These are phyloP conservation scores for Nemania diffusa DNA, from an alignment of 2,329 filamentous ascomycete genomes.

Conservation along the genomic window DNA sequence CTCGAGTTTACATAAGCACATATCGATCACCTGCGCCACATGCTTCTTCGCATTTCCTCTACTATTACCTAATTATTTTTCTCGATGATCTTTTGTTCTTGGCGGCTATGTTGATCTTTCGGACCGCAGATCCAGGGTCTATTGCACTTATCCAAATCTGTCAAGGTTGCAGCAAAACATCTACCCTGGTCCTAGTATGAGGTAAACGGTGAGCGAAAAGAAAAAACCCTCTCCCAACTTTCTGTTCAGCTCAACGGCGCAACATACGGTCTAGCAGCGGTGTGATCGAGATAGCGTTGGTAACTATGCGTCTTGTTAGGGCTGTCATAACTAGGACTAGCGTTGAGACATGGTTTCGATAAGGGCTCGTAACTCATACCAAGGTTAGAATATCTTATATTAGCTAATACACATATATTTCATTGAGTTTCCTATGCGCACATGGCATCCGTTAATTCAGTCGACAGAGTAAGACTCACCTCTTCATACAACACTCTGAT, in stretches of 20 bases:
- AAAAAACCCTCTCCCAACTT: not conserved
- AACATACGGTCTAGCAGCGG: not conserved
- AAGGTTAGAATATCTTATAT: too few species aligned
- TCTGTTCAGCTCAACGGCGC: conserved; percentile 21
- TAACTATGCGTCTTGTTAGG: too few species aligned
- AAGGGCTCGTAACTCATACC: too few species aligned
- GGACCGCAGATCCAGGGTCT: not conserved
- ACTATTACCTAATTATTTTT: not conserved
- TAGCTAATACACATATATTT: too few species aligned
- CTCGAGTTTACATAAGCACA: conserved; percentile 18
- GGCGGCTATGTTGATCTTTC: conserved; percentile 7
- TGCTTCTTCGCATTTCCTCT: not conserved
- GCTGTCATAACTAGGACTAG: too few species aligned
- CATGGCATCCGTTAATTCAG: too few species aligned
- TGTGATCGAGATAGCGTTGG: conserved; percentile 16
- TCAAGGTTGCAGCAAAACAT: conserved; percentile 10
- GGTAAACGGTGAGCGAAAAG: conserved; percentile 29
- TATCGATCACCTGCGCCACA: conserved; percentile 9
- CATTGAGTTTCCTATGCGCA: too few species aligned
- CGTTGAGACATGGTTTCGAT: too few species aligned
- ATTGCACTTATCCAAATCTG: conserved; percentile 8
- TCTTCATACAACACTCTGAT: too few species aligned
- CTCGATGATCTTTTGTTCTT: conserved; percentile 2
- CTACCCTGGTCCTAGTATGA: not conserved
- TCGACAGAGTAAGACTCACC: too few species aligned